phyloP scores from a whole-genome alignment of 148 eudicot species.

The Vaccinium vitisidaea region DNA sequence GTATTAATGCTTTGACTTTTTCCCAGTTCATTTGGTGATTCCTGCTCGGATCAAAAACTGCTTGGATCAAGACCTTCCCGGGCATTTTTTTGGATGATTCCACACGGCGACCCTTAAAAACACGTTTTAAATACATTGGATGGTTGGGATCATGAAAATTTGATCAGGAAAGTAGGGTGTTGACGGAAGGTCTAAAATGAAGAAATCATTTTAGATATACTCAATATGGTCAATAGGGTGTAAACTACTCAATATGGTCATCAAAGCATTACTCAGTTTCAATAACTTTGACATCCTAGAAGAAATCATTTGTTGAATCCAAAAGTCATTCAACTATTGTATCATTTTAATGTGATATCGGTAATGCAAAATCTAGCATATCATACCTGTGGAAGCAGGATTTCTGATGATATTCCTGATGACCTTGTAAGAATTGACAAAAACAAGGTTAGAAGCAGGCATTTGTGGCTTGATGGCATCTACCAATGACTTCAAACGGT shows the following conservation, averaged over 20 bases:
- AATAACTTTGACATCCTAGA: background rate
- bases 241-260: no score
- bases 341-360: background rate
- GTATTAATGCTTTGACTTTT: background rate
- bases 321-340: no score
- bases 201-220: no score
- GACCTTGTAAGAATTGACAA: slow-evolving; percentile 6
- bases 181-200: no score
- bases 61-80: background rate
- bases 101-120: no score
- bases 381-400: background rate
- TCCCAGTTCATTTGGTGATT: background rate
- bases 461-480: background rate
- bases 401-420: slow-evolving; percentile 8
- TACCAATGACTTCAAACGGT: background rate
- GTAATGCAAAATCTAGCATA: background rate
- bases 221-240: no score
- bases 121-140: no score
- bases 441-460: slow-evolving; percentile 11
- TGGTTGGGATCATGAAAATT: no score
- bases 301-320: no score
- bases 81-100: no score
- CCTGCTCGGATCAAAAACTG: no score
- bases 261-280: background rate
- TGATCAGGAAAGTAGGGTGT: no score